phyloP scores from a whole-genome alignment of 306 rosid genomes.

The Senna siamea region DNA sequence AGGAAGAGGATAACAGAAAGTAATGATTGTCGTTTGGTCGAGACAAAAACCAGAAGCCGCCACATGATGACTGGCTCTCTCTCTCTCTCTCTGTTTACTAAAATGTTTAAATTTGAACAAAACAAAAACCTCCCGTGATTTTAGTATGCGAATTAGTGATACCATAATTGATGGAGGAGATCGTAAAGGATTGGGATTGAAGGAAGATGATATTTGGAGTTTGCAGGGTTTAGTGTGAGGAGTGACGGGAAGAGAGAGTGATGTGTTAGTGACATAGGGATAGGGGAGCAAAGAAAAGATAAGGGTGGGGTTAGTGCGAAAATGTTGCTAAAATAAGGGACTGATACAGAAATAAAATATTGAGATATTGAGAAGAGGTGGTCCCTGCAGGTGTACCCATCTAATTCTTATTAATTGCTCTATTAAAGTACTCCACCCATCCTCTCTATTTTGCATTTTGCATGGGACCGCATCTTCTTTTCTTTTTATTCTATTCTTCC shows the following conservation, averaged over 20 bases:
- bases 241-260: background rate
- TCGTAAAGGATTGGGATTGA: no score
- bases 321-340: constrained; percentile 67
- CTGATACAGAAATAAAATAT: constrained; percentile 36
- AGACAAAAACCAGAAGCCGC: constrained; percentile 60
- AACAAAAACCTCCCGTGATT: no score
- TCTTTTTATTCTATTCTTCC: constrained; percentile 28
- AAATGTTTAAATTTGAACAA: no score
- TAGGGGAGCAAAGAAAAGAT: constrained; percentile 38
- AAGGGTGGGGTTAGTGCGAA: constrained; percentile 44
- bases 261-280: no score
- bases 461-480: constrained; percentile 52
- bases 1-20: constrained; percentile 46
- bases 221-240: no score
- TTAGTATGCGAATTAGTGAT: no score
- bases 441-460: constrained; percentile 33
- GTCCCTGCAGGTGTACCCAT: constrained; percentile 64
- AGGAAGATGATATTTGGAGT: no score
- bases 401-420: constrained; percentile 70
- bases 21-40: constrained; percentile 53
- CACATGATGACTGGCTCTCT: constrained; percentile 45
- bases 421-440: constrained; percentile 70
- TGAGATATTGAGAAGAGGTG: constrained; percentile 70
- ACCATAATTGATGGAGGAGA: no score
- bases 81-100: no score